Base-by-base conservation (phyloP, 2,329 filamentous ascomycete genomes). In the Plenodomus lindquistii region DNA sequence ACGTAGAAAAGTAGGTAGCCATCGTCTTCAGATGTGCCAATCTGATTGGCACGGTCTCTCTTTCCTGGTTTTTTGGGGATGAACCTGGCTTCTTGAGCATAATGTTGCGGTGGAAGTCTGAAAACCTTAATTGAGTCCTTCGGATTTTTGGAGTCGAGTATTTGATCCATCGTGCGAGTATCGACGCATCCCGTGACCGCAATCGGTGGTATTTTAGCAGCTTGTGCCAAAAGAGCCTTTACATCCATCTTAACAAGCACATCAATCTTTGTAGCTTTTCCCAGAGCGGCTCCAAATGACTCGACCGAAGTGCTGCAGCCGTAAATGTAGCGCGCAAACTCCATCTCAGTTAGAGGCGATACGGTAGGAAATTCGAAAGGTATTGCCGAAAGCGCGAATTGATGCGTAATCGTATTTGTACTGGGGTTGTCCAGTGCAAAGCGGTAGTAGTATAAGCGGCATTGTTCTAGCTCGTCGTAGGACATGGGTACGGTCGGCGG, bases 341-440 rank as follows among this genome's bases (percentile, higher is more conserved):
- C 72, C 85, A 88, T 88, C 17, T 81, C 78, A 15, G 73, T 62
- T 1, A 76, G 72, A 1, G 82, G 77, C 0, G 80, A 77, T 0
- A 87, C 69, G 0, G 82, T 81, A 0, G 86, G 86, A 42, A 89
- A 89, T 52, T 89, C 86, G 47, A 89, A 85, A 0, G 85, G 81
- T 36, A 89, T 82, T 1, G 82, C 77, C 0, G 83, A 80, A 1
- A 89, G 72, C 0, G 83, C 84, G 74, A 85, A 88, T 57, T 89
- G 84, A 39, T 85, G 77, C 0, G 74, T 76, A 36, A 88, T 86
- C 0, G 55, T 64, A 0, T 63, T 72, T 2, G 70, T 65, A 2
- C 59, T 58, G 1, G 59, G 39, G 3, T 63, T 50, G 0, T 61
- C 46, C 1, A 87, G 67, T 1, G 75, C 72, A 59, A 89, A 88